A percentile compares a stretch with the other conserved stretches of the same genome.
Conservation (phyloP, 345 rosid genomes). For the Kernera saxatilis region DNA sequence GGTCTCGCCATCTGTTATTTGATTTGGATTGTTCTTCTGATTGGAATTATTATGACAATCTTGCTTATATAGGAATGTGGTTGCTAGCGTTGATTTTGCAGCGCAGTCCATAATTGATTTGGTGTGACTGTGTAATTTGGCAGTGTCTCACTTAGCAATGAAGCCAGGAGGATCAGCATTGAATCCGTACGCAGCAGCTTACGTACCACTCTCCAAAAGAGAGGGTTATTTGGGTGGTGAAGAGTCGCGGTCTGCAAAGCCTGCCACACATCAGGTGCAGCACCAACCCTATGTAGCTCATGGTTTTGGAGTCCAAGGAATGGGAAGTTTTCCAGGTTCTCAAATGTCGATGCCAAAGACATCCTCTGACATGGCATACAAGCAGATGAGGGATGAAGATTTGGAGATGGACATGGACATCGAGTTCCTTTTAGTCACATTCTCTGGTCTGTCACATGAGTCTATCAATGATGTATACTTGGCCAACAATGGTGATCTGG, state of each 20-base stretch:
- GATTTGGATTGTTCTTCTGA: slow-evolving; percentile 5
- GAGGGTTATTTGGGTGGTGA: slow-evolving; percentile 23
- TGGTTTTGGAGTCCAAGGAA: slow-evolving; percentile 26
- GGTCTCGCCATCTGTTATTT: neutral
- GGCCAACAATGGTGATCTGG: slow-evolving; percentile 71
- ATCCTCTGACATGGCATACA: slow-evolving; percentile 28
- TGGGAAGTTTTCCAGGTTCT: slow-evolving; percentile 5
- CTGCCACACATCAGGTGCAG: slow-evolving; percentile 27
- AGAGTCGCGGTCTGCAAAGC: slow-evolving; percentile 29
- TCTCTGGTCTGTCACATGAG: slow-evolving; percentile 64
- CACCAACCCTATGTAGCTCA: slow-evolving; percentile 28
- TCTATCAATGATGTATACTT: slow-evolving; percentile 67
- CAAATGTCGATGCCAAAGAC: slow-evolving; percentile 28
- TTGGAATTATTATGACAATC: neutral
- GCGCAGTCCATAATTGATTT: neutral
- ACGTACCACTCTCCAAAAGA: slow-evolving; percentile 68
- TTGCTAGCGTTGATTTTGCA: neutral
- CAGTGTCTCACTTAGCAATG: slow-evolving; percentile 38
- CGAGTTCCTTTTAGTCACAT: slow-evolving; percentile 57
- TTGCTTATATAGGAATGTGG: neutral
- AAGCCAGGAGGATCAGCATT: slow-evolving; percentile 55
- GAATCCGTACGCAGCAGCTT: slow-evolving; percentile 77
- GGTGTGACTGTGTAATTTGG: neutral
- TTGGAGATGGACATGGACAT: slow-evolving; percentile 59
- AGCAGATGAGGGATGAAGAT: slow-evolving; percentile 49